Evolutionary conservation across 352 stramenopile genomes (phyloP), one percentile per base, ranked within the genome.

Genomic region (Pythium biforme): DNA sequence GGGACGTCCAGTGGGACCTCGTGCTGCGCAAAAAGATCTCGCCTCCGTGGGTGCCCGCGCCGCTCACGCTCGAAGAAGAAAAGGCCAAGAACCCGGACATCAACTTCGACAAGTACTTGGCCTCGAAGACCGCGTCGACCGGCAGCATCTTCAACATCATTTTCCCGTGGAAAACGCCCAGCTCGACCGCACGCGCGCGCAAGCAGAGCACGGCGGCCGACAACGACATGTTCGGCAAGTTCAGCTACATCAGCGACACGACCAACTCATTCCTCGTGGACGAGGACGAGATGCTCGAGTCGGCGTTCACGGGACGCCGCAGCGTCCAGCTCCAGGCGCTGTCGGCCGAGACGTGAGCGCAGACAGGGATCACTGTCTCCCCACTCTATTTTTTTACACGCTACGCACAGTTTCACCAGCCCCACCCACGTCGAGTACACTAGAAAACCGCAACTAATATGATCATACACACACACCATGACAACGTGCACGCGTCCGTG

Each of bases 201-300:
- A 83, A 67, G 77, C 70, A 14, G 70, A 88, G 65, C 75, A 27
- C 33, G 69, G 89, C 26, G 70, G 88, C 25, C 17, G 59, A 58
- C 19, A 81, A 79, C 62, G 84, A 94, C 68, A 81, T 71, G 40
- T 94, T 94, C 55, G 86, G 83, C 71, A 92, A 92, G 66, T 94
- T 94, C 52, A 94, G 86, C 69, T 94, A 93, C 72, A 84, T 94
- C 59, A 93, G 86, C 65, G 86, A 94, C 70, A 92, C 83, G 57
- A 92, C 83, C 27, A 92, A 91, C 62, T 94, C 86, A 61, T 94
- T 94, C 70, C 70, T 94, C 12, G 86, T 94, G 62, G 86, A 94
- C 68, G 86, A 94, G 77, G 86, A 94, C 64, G 86, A 94, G 62
- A 94, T 94, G 82, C 79, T 94, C 29, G 86, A 94, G 48, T 76